phyloP scores from a whole-genome alignment of 202 grass and related monocot species.

The Brachypodium distachyon region DNA sequence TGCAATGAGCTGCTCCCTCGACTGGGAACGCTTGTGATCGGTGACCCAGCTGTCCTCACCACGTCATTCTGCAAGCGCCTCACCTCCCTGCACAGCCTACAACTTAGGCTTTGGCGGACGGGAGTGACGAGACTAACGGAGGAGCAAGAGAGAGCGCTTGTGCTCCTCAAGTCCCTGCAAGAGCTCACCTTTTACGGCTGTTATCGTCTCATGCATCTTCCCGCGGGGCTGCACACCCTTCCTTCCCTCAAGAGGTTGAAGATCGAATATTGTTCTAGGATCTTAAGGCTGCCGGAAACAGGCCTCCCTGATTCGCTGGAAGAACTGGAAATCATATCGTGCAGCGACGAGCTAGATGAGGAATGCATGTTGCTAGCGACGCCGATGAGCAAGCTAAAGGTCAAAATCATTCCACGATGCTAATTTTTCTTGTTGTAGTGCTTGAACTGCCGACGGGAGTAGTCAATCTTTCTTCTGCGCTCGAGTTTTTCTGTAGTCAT shows the following conservation, averaged over 20 bases:
- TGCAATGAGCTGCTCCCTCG: not conserved
- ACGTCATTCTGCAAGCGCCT: not conserved
- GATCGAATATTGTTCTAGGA: accelerated
- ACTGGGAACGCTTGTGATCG: accelerated
- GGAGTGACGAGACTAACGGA: not conserved
- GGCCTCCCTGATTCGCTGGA: not conserved
- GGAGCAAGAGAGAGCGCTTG: not conserved
- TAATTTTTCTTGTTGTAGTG: too few relatives aligned
- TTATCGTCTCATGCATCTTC: accelerated
- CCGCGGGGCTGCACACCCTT: not conserved
- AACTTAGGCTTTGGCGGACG: accelerated
- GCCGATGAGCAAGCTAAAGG: not conserved
- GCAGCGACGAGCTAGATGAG: not conserved
- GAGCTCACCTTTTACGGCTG: accelerated
- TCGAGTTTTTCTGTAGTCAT: not conserved
- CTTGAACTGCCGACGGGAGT: too few relatives aligned
- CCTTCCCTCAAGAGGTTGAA: not conserved
- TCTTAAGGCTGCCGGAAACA: not conserved
- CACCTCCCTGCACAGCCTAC: not conserved
- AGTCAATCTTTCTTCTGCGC: not conserved
- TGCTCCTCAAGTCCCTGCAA: not conserved
- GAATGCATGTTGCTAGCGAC: not conserved
- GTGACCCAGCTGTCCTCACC: not conserved
- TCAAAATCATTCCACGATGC: not conserved
- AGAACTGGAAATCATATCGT: accelerated